These are phyloP conservation scores for Cutaneotrichosporon cavernicola DNA, from an alignment of 1,284 basidiomycete genomes.

Conservation along the genomic window DNA sequence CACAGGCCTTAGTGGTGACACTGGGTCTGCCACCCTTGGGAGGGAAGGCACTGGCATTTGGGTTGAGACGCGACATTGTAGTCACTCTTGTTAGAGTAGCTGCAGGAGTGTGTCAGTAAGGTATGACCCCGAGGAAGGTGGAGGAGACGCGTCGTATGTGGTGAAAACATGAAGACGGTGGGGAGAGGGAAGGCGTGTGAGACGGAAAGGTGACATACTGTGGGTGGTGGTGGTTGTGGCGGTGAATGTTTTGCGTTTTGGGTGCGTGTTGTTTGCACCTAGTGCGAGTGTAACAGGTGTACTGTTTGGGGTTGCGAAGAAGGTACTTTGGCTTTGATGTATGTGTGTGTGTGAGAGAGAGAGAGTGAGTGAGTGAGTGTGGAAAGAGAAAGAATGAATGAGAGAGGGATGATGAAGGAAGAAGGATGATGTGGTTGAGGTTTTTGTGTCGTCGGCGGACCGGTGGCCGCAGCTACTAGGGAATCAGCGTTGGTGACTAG, in stretches of 20 bases:
- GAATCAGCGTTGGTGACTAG: too few species aligned
- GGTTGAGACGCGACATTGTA: constrained; percentile 18
- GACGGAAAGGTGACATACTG: background rate
- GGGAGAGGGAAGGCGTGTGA: background rate
- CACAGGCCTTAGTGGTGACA: background rate
- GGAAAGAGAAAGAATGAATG: background rate
- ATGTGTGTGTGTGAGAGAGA: too few species aligned
- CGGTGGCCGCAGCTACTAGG: too few species aligned
- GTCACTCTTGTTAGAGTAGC: background rate
- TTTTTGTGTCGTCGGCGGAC: too few species aligned
- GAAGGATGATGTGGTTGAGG: background rate
- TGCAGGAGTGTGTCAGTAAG: background rate
- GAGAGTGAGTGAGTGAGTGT: background rate
- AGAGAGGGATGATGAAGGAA: background rate
- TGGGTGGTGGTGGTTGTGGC: background rate
- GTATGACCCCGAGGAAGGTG: background rate
- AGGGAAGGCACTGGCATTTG: constrained; percentile 11
- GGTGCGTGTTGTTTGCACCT: too few species aligned
- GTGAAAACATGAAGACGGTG: background rate
- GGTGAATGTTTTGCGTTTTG: too few species aligned
- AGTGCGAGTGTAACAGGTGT: too few species aligned
- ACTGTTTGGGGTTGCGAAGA: background rate
- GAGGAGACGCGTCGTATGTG: background rate
- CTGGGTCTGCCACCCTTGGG: background rate
- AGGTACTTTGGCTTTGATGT: too few species aligned